Percentiles rank a stretch among this genome's conserved stretches.
phyloP scores from a whole-genome alignment of 768 basidiomycete genomes.

The Lenzites betulinus region DNA sequence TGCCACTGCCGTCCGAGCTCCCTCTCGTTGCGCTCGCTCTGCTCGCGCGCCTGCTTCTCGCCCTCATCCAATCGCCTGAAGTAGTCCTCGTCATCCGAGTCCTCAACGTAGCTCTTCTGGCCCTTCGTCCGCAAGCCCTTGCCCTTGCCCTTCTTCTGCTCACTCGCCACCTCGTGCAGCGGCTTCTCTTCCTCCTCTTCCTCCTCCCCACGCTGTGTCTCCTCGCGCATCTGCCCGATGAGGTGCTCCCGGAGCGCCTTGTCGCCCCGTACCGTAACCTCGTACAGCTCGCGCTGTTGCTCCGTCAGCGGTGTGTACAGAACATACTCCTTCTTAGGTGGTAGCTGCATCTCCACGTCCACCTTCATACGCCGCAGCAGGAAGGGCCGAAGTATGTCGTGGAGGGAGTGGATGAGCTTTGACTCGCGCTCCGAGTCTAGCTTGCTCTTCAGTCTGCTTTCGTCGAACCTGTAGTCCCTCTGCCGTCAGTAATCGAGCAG shows the following conservation, averaged over 20 bases:
- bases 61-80: conserved; percentile 60
- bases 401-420: conserved; percentile 75
- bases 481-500: conserved; percentile 27
- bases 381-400: conserved; percentile 94
- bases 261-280: conserved; percentile 69
- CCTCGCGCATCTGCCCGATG: conserved; percentile 26
- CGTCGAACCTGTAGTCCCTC: conserved; percentile 69
- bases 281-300: conserved; percentile 83
- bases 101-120: conserved; percentile 49
- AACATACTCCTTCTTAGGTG: conserved; percentile 93
- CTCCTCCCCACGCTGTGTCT: conserved; percentile 34
- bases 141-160: conserved; percentile 34
- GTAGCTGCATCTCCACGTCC: conserved; percentile 78
- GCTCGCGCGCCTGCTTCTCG: conserved; percentile 40
- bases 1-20: conserved; percentile 61
- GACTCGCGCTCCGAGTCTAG: conserved; percentile 61
- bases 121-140: conserved; percentile 13
- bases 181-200: conserved; percentile 32
- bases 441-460: conserved; percentile 60
- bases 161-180: conserved; percentile 25
- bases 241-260: conserved; percentile 58
- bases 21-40: conserved; percentile 48
- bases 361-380: conserved; percentile 87
- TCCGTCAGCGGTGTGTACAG: conserved; percentile 87
- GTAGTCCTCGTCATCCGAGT: conserved; percentile 67